These are phyloP conservation scores for Microascus cirrosus DNA, from an alignment of 2,329 filamentous ascomycete species.

Conservation along the genomic window DNA sequence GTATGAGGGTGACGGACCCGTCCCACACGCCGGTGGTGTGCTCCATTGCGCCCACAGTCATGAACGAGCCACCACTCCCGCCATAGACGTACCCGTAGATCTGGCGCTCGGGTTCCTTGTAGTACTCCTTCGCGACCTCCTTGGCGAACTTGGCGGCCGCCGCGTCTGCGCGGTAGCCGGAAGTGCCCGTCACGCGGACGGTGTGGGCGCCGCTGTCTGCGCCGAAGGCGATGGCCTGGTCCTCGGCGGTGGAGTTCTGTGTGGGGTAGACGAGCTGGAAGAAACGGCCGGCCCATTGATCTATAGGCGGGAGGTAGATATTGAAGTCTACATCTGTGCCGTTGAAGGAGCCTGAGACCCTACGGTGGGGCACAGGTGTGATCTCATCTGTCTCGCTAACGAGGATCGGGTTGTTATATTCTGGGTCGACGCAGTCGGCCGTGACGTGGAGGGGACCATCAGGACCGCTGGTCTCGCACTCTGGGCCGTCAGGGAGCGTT, in stretches of 20 bases:
- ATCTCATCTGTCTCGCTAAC: slow-evolving; percentile 6
- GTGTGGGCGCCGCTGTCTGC: slow-evolving; percentile 11
- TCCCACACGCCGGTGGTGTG: slow-evolving; percentile 12
- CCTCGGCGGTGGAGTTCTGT: slow-evolving; percentile 7
- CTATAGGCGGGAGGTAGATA: slow-evolving; percentile 11
- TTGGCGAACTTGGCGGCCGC: slow-evolving; percentile 11
- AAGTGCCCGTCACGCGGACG: slow-evolving; percentile 7
- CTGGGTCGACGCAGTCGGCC: slow-evolving; percentile 5
- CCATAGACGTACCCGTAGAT: slow-evolving; percentile 13
- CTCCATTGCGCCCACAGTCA: slow-evolving; percentile 11
- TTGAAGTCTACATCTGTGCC: slow-evolving; percentile 11
- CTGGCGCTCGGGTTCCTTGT: not conserved
- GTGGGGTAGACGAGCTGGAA: slow-evolving; percentile 11
- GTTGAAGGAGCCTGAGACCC: slow-evolving; percentile 9
- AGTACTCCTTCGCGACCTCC: slow-evolving; percentile 8
- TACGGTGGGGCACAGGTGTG: slow-evolving; percentile 7
- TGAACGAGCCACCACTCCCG: slow-evolving; percentile 12
- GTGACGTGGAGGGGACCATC: not conserved
- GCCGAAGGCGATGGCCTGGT: slow-evolving; percentile 8
- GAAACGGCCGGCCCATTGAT: slow-evolving; percentile 9
- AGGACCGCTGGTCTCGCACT: not conserved
- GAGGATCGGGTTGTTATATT: slow-evolving; percentile 7
- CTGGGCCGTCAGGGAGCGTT: too few relatives aligned
- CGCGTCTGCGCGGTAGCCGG: slow-evolving; percentile 12
- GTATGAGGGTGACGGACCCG: slow-evolving; percentile 11